phyloP scores from a whole-genome alignment of 305 asterid species.

The Salvia sclarea region DNA sequence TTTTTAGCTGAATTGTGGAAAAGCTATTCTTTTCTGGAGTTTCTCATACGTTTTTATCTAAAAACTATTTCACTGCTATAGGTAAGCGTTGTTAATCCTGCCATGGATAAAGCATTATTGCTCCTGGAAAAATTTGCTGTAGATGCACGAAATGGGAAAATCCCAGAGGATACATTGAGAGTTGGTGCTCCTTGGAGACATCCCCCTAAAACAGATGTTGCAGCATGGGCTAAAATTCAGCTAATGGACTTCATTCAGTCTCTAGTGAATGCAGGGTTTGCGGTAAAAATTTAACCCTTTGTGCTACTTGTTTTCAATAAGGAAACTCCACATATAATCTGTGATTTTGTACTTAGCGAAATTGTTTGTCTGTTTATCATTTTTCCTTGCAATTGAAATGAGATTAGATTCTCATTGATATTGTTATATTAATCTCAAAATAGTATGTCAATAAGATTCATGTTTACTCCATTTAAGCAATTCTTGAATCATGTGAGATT shows the following conservation, averaged over 20 bases:
- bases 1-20: slow-evolving; percentile 14
- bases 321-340: slow-evolving; percentile 27
- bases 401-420: slow-evolving; percentile 1
- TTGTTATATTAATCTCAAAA: not conserved
- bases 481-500: slow-evolving; percentile 18
- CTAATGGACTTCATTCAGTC: slow-evolving; percentile 90
- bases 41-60: slow-evolving; percentile 7
- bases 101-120: slow-evolving; percentile 78
- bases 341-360: slow-evolving; percentile 15
- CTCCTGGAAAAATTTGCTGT: slow-evolving; percentile 69
- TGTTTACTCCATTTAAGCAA: slow-evolving; percentile 26
- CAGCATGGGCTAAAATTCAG: slow-evolving; percentile 87
- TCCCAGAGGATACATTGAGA: slow-evolving; percentile 61
- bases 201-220: slow-evolving; percentile 57
- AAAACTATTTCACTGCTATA: slow-evolving; percentile 33
- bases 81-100: slow-evolving; percentile 93
- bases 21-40: not conserved
- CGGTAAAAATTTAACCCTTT: too few relatives aligned
- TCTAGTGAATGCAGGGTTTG: slow-evolving; percentile 75
- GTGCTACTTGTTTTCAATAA: slow-evolving; percentile 25
- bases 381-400: slow-evolving; percentile 26
- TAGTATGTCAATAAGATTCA: too few relatives aligned
- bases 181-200: slow-evolving; percentile 98
- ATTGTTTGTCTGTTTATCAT: slow-evolving; percentile 4
- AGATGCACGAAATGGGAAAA: slow-evolving; percentile 68